Base-by-base conservation (phyloP, 1,284 basidiomycete genomes). In the Apiotrichum sp. region DNA sequence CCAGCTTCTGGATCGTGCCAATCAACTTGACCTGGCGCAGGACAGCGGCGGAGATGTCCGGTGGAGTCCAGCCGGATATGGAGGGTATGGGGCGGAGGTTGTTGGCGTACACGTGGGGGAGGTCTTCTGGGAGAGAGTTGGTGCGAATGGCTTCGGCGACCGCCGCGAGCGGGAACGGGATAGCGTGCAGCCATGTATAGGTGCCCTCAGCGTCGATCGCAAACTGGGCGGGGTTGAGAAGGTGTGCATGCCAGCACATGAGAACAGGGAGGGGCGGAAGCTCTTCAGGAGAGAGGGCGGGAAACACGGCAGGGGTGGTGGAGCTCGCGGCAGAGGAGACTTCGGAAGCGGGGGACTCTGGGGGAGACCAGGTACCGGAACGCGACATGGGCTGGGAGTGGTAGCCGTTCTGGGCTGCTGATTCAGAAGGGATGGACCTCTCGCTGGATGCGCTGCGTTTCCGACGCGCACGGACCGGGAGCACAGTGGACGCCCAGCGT, bases 171-270 rank as follows among this genome's bases (percentile, higher is more conserved):
- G 65, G 67, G 42, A 69, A 65, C 4, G 49, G 32, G 9, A 64
- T 11, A 6, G 56, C 53, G 22, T 52, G 44, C 29, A 68, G 59
- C 35, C 49, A 42, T 0, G 46, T 51, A 36, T 65, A 68, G 4
- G 47, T 58, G 10, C 57, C 60, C 3, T 58, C 55, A 1, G 51
- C 40, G 53, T 69, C 68, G 35, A 52, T 22, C 3, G 62, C 54
- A 42, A 63, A 69, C 45, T 55, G 59, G 13, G 40, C 50, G 16
- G 71, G 71, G 53, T 67, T 67, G 56, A 73, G 62, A 51, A 68
- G 62, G 55, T 71, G 67, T 2, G 66, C 58, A 58, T 70, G 69
- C 71, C 71, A 73, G 46, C 62, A 59, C 67, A 70, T 68, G 44
- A 73, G 51, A 1, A 70, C 62, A 1, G 51, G 53, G 42, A 70